Base-by-base conservation (phyloP, 2,329 filamentous ascomycete species). In the Aspergillus amoenus region DNA sequence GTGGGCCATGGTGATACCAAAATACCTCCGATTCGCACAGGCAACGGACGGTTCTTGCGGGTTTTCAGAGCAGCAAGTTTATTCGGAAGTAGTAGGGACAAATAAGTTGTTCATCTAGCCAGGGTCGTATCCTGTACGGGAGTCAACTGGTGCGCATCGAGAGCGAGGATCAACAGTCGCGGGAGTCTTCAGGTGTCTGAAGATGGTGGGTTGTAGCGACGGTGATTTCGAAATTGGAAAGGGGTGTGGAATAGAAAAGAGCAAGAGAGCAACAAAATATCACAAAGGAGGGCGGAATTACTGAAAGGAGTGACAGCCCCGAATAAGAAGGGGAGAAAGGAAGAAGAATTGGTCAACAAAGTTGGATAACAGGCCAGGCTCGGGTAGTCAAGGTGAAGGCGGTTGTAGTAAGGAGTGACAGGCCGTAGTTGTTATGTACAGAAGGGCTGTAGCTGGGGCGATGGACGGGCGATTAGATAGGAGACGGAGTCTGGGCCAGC, bases 1-100 rank as follows among this genome's bases (percentile, higher is more conserved):
- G 66, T 78, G 75, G 54, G 80, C 73, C 84, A 87, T 87, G 30
- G 56, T 60, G 41, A 55, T 37, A 48, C 52, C 24, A 30, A 24
- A 37, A 32, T 15, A 45, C 41, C 41, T 57, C 57, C 53, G 45
- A 59, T 21, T 53, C 27, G 54, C 27, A 51, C 49, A 47, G n/a
- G 48, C n/a, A 45, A 40, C 57, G 27, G 39, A n/a, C 32, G 17
- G 9, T 56, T 47, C 43, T 50, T 37, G 45, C 7, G 37, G 32
- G 30, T 34, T 34, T 52, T 42, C 22, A 34, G 30, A 21, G 42
- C 43, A n/a, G 24, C 37, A 15, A 50, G 13, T 15, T 45, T 43
- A 49, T 40, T 48, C 41, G 52, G 30, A 39, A 34, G 40, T 52
- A 34, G 34, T 52, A 56, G 13, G 13, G 24, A 15, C 34, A 52